Evolutionary conservation across 2,329 filamentous ascomycete species (phyloP).

Genomic region (Trichoderma cornu-damae): DNA sequence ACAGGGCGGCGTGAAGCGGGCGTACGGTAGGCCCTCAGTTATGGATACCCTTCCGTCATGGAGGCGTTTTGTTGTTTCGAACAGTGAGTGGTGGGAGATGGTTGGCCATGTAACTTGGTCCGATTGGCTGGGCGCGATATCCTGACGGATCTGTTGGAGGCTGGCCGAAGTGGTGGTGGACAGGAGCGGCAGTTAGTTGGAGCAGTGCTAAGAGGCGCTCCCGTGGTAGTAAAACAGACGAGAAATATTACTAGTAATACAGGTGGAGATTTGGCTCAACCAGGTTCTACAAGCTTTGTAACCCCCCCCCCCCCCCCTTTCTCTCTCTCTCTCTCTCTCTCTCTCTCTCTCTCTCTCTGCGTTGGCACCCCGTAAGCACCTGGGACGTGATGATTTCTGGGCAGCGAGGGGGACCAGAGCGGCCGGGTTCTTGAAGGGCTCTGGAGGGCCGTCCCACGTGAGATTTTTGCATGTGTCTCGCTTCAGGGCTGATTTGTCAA

Average conservation of each 20-base stretch:
- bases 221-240: neutral
- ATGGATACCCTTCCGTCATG: slow-evolving; percentile 17
- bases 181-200: neutral
- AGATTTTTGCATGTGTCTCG: neutral
- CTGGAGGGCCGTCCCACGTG: neutral
- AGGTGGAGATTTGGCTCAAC: neutral
- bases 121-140: neutral
- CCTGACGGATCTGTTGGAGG: neutral
- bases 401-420: neutral
- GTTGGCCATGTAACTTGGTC: neutral
- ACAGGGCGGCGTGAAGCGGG: slow-evolving; percentile 19
- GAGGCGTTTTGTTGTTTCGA: slow-evolving; percentile 16
- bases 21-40: slow-evolving; percentile 13
- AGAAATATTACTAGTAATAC: neutral
- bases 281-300: neutral
- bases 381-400: neutral
- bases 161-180: neutral
- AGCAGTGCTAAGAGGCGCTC: neutral
- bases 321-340: no score
- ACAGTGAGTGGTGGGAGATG: neutral
- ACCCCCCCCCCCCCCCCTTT: no score
- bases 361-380: slow-evolving; percentile 6
- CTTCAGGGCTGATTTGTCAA: neutral
- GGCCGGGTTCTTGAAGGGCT: neutral
- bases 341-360: no score